Evolutionary conservation across 352 stramenopile species (phyloP), one percentile per base, ranked within the genome.

Genomic region (Phytophthora sojae): DNA sequence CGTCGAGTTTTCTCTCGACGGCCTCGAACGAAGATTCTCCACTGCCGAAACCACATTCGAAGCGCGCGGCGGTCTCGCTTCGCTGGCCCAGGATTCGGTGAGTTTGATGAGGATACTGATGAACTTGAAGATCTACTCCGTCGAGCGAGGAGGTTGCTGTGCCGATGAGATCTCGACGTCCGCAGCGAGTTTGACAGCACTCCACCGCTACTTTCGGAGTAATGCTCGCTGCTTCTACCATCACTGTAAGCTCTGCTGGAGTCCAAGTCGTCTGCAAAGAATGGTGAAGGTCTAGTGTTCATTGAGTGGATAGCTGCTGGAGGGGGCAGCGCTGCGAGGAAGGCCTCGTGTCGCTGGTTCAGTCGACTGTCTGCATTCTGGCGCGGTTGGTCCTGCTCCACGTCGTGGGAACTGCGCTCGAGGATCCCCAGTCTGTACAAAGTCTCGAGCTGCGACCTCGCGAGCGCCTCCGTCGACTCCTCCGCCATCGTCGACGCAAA

Each of bases 351-450:
- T 23, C 42, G 45, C 52, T 30, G 47, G 12, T 32, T 53, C 19
- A 4, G 11, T 29, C 37, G 19, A 17, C 42, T 77, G 29, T n/a
- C 80, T 26, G 42, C 64, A 50, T n/a, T 77, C 47, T 9, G 59
- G 47, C 39, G 53, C 14, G 77, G 61, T 35, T 72, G 67, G 9
- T 17, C 17, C 21, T 69, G 61, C n/a, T 80, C 56, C 14, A 67
- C 71, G 21, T 76, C 73, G 4, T 69, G 60, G 0, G 59, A 57
- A 25, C 70, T 64, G 4, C 82, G 74, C n/a, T 76, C 54, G 5
- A 92, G 50, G 35, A 92, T 69, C 7, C 84, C 84, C 45, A 92
- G 55, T 53, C 58, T 64, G 32, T 85, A 83, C 32, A 92, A 71
- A 42, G 72, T 75, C 70, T 86, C 77, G 0, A 92, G 71, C 61